Evolutionary conservation across 768 basidiomycete species (phyloP).

Genomic region (Clitopilus hobsonii): DNA sequence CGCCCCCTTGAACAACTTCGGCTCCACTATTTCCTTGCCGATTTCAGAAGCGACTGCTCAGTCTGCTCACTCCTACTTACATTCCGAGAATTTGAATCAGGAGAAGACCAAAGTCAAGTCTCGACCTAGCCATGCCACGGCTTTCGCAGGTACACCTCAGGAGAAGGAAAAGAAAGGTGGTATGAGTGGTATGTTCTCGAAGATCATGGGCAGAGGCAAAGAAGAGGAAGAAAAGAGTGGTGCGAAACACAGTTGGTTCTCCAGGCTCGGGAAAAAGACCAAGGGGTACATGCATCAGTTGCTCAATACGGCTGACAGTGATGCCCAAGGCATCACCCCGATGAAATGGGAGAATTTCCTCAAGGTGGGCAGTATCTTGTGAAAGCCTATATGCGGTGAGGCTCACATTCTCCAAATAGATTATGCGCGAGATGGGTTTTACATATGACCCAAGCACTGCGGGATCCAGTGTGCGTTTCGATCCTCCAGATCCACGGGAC

Average conservation of each 20-base stretch:
- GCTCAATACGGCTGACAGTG: slow-evolving; percentile 49
- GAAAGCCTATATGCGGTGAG: too few relatives aligned
- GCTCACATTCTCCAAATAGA: too few relatives aligned
- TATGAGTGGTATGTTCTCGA: slow-evolving; percentile 42
- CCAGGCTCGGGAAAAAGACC: slow-evolving; percentile 55
- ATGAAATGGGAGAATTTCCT: slow-evolving; percentile 83
- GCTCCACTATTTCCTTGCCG: slow-evolving; percentile 30
- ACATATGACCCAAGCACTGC: too few relatives aligned
- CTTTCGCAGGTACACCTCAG: slow-evolving; percentile 33
- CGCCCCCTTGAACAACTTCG: slow-evolving; percentile 16
- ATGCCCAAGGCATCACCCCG: slow-evolving; percentile 45
- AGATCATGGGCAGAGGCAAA: slow-evolving; percentile 33
- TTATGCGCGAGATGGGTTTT: too few relatives aligned
- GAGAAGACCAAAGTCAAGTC: slow-evolving; percentile 69
- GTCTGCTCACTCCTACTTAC: slow-evolving; percentile 68
- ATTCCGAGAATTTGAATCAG: slow-evolving; percentile 39
- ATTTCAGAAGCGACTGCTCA: slow-evolving; percentile 51
- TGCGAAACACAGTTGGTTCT: slow-evolving; percentile 52
- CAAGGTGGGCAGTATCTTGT: too few relatives aligned
- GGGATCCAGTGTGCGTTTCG: too few relatives aligned
- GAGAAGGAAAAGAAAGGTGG: slow-evolving; percentile 25
- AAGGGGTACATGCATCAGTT: slow-evolving; percentile 60
- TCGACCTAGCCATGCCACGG: slow-evolving; percentile 51
- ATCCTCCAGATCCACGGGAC: too few relatives aligned
- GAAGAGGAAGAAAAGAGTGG: slow-evolving; percentile 31